Base-by-base conservation (phyloP, 352 stramenopile species). In the Pythium sp. region DNA sequence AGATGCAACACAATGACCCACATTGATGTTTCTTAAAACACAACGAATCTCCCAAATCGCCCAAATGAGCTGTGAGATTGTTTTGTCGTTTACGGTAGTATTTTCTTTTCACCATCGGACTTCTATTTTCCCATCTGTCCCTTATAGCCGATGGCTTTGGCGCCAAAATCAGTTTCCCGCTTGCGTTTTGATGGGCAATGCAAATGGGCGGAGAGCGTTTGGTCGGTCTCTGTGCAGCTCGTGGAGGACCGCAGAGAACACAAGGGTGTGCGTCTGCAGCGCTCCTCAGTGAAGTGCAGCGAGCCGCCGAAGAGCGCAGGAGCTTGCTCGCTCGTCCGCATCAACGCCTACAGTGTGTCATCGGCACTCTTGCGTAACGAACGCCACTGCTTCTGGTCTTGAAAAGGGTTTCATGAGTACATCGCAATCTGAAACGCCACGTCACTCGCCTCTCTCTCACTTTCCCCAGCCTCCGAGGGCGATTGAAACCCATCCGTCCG, bases 331-430 rank as follows among this genome's bases (percentile, higher is more conserved):
- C 36, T 43, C 36, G 11, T 12, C 18, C 14, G 38, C 14, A 12
- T 5, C 38, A 20, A 20, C 14, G 38, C 38, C 38, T 5, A 15
- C 38, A 46, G 38, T 3, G 38, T 12, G 38, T 20, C 38, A 46
- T 15, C 34, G 1, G 34, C 34, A 9, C 36, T 46, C 38, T 20
- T 46, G 38, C 9, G 20, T 53, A 53, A 53, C 46, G 46, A 53
- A 24, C 46, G 46, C 46, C 46, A 15, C 20, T 51, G 36, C 34
- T 38, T 7, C 34, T 38, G 34, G 34, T 43, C 38, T 20, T 46
- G 11, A 20, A 46, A 46, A 46, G 53, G n/a, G 53, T 58, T 61
- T 61, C 56, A 49, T 61, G 56, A 61, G 56, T 34, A 32, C 38
- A 12, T 46, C 4, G 38, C 38, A 9, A 24, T 2, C 8, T 61